These are phyloP conservation scores for Gyromitra esculenta DNA, from an alignment of 2,329 filamentous ascomycete genomes.

Conservation along the genomic window DNA sequence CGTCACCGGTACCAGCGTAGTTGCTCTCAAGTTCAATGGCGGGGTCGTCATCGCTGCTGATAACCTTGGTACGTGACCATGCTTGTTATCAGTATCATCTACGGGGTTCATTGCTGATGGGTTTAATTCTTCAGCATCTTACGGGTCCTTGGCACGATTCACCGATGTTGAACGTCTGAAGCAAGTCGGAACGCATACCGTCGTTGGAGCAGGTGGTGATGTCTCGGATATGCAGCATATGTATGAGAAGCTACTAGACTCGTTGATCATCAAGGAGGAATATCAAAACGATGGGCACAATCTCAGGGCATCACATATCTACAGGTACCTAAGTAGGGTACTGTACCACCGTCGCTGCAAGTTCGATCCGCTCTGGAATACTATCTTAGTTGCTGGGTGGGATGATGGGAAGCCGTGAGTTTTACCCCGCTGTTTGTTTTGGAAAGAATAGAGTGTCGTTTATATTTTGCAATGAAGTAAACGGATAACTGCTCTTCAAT, in stretches of 20 bases:
- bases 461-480: not conserved
- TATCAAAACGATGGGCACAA: constrained; percentile 69
- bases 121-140: constrained; percentile 74
- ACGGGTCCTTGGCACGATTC: constrained; percentile 96
- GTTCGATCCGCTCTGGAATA: constrained; percentile 98
- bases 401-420: constrained; percentile 75
- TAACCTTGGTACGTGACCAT: constrained; percentile 77
- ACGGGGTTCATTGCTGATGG: not conserved
- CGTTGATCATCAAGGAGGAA: constrained; percentile 87
- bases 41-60: constrained; percentile 97
- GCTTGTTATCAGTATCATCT: constrained; percentile 25
- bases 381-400: constrained; percentile 87
- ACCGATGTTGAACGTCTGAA: constrained; percentile 95
- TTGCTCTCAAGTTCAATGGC: constrained; percentile 94
- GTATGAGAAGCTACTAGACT: constrained; percentile 80
- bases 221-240: constrained; percentile 99
- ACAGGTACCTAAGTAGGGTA: constrained; percentile 95
- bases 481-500: not conserved
- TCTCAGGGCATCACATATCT: constrained; percentile 91
- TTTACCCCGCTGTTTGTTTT: constrained; percentile 10
- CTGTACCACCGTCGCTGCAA: constrained; percentile 94
- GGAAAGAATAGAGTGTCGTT: too few species aligned
- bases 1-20: constrained; percentile 94
- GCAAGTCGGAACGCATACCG: constrained; percentile 81
- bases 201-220: constrained; percentile 95